phyloP scores from a whole-genome alignment of 1,139 yeast genomes.

The Yamadazyma siamensis region DNA sequence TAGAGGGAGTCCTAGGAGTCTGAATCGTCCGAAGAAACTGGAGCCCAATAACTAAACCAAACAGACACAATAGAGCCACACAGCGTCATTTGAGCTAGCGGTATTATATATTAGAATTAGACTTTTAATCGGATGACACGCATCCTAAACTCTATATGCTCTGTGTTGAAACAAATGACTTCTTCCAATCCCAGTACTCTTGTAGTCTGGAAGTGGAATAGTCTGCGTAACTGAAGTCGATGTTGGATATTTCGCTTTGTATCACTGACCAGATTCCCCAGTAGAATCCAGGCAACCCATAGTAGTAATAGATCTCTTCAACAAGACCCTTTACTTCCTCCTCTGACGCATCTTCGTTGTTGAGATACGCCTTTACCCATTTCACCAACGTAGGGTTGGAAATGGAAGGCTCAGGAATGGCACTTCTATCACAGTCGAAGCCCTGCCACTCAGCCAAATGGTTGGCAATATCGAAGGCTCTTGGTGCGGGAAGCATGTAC shows the following conservation, averaged over 20 bases:
- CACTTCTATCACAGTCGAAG: slow-evolving; percentile 61
- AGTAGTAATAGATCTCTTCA: slow-evolving; percentile 56
- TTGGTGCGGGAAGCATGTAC: slow-evolving; percentile 75
- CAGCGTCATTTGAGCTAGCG: too few relatives aligned
- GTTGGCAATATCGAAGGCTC: slow-evolving; percentile 83
- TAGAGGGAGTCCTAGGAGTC: too few relatives aligned
- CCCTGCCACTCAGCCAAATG: slow-evolving; percentile 91
- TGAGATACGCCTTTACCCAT: slow-evolving; percentile 55
- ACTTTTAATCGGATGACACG: too few relatives aligned
- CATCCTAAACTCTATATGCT: too few relatives aligned
- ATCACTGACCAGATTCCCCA: slow-evolving; percentile 88
- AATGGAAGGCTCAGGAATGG: slow-evolving; percentile 52
- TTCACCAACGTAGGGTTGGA: slow-evolving; percentile 44
- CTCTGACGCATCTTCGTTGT: slow-evolving; percentile 23
- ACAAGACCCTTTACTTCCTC: slow-evolving; percentile 36
- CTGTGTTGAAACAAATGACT: too few relatives aligned
- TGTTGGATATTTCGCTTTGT: slow-evolving; percentile 65
- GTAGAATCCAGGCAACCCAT: slow-evolving; percentile 80
- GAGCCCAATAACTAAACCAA: too few relatives aligned
- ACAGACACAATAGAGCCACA: too few relatives aligned
- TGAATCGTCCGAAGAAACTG: too few relatives aligned
- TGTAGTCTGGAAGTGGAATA: slow-evolving; percentile 59
- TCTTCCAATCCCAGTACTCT: slow-evolving; percentile 74
- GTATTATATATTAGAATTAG: too few relatives aligned
- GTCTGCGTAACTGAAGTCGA: slow-evolving; percentile 68